phyloP scores from a whole-genome alignment of 805 yeast genomes.

The Candida quercuum region DNA sequence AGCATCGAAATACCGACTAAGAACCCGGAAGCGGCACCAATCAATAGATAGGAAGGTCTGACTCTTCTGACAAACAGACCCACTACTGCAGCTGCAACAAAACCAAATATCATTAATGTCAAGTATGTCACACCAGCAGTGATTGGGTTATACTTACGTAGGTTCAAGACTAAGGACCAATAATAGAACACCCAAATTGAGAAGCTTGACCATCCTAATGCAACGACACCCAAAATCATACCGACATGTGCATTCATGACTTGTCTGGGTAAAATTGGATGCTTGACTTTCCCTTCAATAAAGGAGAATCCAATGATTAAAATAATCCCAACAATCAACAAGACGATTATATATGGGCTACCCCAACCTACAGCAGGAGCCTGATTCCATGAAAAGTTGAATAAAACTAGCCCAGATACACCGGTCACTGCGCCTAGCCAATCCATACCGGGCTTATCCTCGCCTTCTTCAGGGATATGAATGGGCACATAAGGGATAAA shows the following conservation, averaged over 20 bases:
- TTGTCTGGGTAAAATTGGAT: constrained; percentile 51
- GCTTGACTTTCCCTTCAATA: constrained; percentile 38
- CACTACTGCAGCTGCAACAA: constrained; percentile 47
- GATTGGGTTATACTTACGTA: constrained; percentile 45
- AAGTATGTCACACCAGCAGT: constrained; percentile 39
- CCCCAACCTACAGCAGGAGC: constrained; percentile 72
- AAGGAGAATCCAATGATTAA: constrained; percentile 39
- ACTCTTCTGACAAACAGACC: constrained; percentile 41
- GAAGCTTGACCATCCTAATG: constrained; percentile 74
- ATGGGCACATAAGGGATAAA: constrained; percentile 28
- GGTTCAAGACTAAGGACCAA: constrained; percentile 43
- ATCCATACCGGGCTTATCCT: constrained; percentile 33
- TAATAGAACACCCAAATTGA: constrained; percentile 69
- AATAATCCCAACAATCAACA: constrained; percentile 46
- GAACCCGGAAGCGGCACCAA: constrained; percentile 49
- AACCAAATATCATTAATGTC: constrained; percentile 48
- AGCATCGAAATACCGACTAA: constrained; percentile 47
- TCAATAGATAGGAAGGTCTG: constrained; percentile 45
- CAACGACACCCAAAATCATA: constrained; percentile 43
- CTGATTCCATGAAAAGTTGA: constrained; percentile 71
- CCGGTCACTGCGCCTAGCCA: constrained; percentile 53
- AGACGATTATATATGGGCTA: constrained; percentile 47
- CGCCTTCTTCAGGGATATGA: constrained; percentile 10
- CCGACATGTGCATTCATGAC: constrained; percentile 40
- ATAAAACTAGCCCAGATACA: constrained; percentile 51